Evolutionary conservation across 495 filamentous ascomycete genomes (phyloP), one percentile per base, ranked within the genome.

Genomic region (Penicillium paradoxum): DNA sequence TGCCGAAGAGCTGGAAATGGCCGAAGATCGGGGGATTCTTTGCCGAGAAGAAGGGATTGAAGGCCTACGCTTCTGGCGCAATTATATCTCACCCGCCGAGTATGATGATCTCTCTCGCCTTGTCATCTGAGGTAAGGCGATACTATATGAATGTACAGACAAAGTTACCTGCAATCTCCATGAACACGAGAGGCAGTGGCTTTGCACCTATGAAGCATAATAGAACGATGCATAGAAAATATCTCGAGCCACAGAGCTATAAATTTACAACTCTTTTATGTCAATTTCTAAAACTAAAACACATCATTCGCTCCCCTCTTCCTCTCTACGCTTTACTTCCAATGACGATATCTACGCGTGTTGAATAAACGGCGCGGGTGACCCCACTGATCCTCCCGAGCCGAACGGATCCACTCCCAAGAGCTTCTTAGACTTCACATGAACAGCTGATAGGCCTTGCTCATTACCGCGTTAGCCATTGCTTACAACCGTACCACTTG

Each of bases 1-100:
- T 4, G 84, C 83, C 47, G 95, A 97, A 64, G 95, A 97, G 68
- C 71, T 99, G 27, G 91, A 96, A 69, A 97, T 97, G 93, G 93
- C 93, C 6, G 91, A 90, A 66, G 88, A 95, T 67, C 83, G 79
- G 57, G 93, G 95, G 0, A 81, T 83, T 11, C 67, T 95, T 19
- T 93, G 89, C 65, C 81, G 89, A 49, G 90, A 95, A 60, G 89
- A 90, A 56, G 81, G 89, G 6, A 82, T 92, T 27, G 89, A 93
- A 64, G 90, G 90, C 1, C 64, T 90, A 33, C 81, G 81, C 55
- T 95, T 89, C 59, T 95, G 90, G 90, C 79, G 79, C 58, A 95
- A 95, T 62, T 82, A 65, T 73, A 34, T 85, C 18, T 54, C 51
- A 2, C 21, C 8, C 27, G 13, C 37, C 11, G 30, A 25, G 2